These are phyloP conservation scores for Aeminium ludgeri DNA, from an alignment of 495 filamentous ascomycete species.

Conservation along the genomic window DNA sequence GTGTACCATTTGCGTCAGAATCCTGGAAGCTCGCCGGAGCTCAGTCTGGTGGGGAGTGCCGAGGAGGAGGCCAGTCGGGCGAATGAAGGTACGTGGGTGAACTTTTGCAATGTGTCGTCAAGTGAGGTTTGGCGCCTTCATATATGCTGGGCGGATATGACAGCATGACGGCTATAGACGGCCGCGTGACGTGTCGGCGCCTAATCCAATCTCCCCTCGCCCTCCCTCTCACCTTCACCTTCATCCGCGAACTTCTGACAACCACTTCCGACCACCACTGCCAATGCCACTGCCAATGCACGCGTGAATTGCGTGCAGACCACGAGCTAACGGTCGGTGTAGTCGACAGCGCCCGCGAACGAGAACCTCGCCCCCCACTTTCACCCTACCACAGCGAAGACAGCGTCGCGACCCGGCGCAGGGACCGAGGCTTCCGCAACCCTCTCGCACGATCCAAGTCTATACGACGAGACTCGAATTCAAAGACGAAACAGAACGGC, in stretches of 20 bases:
- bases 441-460: constrained; percentile 12
- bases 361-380: constrained; percentile 4
- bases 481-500: constrained; percentile 7
- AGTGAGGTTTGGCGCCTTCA: too few relatives aligned
- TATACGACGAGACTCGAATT: constrained; percentile 12
- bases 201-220: too few relatives aligned
- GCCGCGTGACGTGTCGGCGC: constrained; percentile 4
- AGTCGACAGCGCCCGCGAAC: not conserved
- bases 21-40: constrained; percentile 22
- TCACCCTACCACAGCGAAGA: constrained; percentile 13
- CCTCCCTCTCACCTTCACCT: too few relatives aligned
- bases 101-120: too few relatives aligned
- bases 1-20: constrained; percentile 21
- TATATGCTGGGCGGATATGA: too few relatives aligned
- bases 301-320: too few relatives aligned
- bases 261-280: too few relatives aligned
- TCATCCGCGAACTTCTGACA: too few relatives aligned
- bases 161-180: too few relatives aligned
- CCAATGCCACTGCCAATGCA: too few relatives aligned
- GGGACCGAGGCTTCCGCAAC: constrained; percentile 9
- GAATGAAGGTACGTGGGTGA: constrained; percentile 10
- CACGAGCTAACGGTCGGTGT: constrained; percentile 6
- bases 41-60: constrained; percentile 17
- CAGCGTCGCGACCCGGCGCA: constrained; percentile 3
- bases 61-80: constrained; percentile 6